phyloP scores from a whole-genome alignment of 2,329 filamentous ascomycete genomes.

The Cordyceps sp. region DNA sequence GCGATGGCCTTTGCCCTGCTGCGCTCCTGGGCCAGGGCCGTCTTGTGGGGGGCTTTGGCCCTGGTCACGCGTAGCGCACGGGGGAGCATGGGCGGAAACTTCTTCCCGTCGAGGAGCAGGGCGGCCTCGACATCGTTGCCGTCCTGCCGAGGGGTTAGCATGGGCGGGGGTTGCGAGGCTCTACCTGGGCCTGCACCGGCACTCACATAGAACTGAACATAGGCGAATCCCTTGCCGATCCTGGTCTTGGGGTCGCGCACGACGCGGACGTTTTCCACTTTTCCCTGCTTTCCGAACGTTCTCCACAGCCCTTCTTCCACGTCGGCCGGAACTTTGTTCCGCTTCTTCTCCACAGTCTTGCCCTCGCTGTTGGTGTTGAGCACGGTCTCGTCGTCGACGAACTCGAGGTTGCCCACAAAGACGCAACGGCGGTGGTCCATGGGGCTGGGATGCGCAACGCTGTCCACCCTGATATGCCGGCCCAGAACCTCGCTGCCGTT shows the following conservation, averaged over 20 bases:
- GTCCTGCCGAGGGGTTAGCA: conserved; percentile 31
- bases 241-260: conserved; percentile 78
- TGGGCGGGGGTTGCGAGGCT: too few species aligned
- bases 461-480: conserved; percentile 81
- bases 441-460: conserved; percentile 69
- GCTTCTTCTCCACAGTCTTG: conserved; percentile 54
- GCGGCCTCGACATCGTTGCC: conserved; percentile 82
- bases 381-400: conserved; percentile 79
- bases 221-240: conserved; percentile 92
- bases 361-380: conserved; percentile 48
- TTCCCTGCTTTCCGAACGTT: conserved; percentile 57
- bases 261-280: conserved; percentile 84
- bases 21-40: conserved; percentile 26
- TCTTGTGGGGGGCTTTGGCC: conserved; percentile 58
- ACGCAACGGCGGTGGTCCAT: conserved; percentile 80
- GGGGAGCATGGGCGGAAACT: conserved; percentile 87
- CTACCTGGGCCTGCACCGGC: too few species aligned
- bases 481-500: conserved; percentile 76
- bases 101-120: conserved; percentile 74
- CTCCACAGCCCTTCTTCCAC: conserved; percentile 87
- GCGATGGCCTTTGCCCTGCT: conserved; percentile 14
- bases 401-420: conserved; percentile 91
- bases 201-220: conserved; percentile 75
- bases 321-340: conserved; percentile 61
- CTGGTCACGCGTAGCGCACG: conserved; percentile 72